Conservation (phyloP, 768 basidiomycete genomes). For the Mycena kentingensis region DNA sequence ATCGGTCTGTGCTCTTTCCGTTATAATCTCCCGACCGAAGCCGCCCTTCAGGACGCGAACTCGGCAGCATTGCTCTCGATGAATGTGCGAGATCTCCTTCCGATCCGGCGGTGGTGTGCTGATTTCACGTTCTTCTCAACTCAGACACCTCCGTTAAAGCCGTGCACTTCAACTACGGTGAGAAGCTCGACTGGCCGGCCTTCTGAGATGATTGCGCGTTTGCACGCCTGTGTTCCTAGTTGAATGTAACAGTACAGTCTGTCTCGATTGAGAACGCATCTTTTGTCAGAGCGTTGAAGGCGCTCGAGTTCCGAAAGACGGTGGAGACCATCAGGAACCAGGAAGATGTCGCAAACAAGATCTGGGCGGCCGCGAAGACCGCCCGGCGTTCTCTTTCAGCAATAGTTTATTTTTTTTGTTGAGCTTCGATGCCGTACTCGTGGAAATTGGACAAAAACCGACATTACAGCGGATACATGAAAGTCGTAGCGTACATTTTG, state of each 20-base stretch:
- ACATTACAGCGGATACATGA: neutral
- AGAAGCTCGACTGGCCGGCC: constrained; percentile 72
- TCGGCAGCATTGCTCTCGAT: constrained; percentile 81
- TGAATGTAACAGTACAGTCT: constrained; percentile 4
- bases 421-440: too few relatives aligned
- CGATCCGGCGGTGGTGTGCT: neutral
- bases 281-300: neutral
- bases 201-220: constrained; percentile 6
- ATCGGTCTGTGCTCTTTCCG: constrained; percentile 6
- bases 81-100: constrained; percentile 60
- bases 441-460: too few relatives aligned
- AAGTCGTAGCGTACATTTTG: neutral
- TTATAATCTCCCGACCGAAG: neutral
- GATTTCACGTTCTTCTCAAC: constrained; percentile 41
- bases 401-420: too few relatives aligned
- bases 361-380: neutral
- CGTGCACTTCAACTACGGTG: constrained; percentile 87
- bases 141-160: constrained; percentile 75
- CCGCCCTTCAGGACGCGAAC: constrained; percentile 68
- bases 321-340: constrained; percentile 16
- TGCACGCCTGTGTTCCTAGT: too few relatives aligned
- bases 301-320: too few relatives aligned
- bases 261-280: constrained; percentile 5
- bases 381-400: too few relatives aligned
- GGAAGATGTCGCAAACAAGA: constrained; percentile 1